Evolutionary conservation across 2,329 filamentous ascomycete genomes (phyloP).

Genomic region (Trichophyton benhamiae): DNA sequence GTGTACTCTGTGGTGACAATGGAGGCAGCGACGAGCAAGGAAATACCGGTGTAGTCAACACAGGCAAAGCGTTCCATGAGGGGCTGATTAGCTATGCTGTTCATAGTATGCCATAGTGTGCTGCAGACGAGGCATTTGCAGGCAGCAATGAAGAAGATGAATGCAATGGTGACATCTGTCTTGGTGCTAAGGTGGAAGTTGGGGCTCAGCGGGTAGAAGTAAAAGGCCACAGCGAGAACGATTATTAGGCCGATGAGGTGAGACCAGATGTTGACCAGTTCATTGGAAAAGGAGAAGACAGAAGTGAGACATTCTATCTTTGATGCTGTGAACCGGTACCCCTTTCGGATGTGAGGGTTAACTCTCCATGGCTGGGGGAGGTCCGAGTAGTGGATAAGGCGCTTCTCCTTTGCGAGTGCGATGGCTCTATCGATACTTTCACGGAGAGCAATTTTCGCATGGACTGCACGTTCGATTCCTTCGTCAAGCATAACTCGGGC

Average conservation of each 20-base stretch:
- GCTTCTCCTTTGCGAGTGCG: slow-evolving; percentile 59
- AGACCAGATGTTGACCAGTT: slow-evolving; percentile 96
- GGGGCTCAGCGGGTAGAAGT: slow-evolving; percentile 80
- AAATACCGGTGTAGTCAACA: slow-evolving; percentile 97
- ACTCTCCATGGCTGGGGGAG: slow-evolving; percentile 84
- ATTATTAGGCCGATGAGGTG: slow-evolving; percentile 81
- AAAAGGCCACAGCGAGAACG: slow-evolving; percentile 79
- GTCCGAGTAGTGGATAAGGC: slow-evolving; percentile 78
- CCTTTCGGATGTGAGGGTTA: slow-evolving; percentile 82
- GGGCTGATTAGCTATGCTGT: slow-evolving; percentile 78
- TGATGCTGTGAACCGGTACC: slow-evolving; percentile 87
- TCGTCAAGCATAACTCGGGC: slow-evolving; percentile 68
- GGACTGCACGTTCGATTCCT: slow-evolving; percentile 67
- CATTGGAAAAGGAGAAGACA: slow-evolving; percentile 75
- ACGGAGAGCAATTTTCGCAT: slow-evolving; percentile 69
- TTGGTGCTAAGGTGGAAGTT: slow-evolving; percentile 82
- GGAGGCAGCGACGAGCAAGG: slow-evolving; percentile 76
- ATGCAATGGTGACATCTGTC: slow-evolving; percentile 78
- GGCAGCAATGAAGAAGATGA: slow-evolving; percentile 90
- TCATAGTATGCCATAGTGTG: slow-evolving; percentile 98
- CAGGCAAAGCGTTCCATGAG: slow-evolving; percentile 92
- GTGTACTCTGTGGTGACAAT: slow-evolving; percentile 99
- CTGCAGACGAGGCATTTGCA: slow-evolving; percentile 92
- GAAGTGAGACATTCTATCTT: slow-evolving; percentile 81
- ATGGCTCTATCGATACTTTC: slow-evolving; percentile 75